Base-by-base conservation (phyloP, 345 rosid species). In the Isatis tinctoria region DNA sequence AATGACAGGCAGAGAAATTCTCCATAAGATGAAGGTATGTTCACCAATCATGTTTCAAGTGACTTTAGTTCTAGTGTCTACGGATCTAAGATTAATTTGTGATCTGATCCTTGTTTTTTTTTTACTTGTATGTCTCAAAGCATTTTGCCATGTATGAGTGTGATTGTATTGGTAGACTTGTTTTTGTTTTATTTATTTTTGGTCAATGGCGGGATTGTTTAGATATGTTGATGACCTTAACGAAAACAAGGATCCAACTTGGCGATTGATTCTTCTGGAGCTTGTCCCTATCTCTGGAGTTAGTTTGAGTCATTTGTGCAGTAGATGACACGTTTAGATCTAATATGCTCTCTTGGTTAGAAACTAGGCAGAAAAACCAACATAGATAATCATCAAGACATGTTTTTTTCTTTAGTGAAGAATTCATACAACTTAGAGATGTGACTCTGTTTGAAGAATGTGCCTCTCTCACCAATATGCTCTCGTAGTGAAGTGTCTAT, bases 11-110 rank as follows among this genome's bases (percentile, higher is more conserved):
- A 79, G 70, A 74, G 93, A 88, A 64, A 88, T 90, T 86, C 84
- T 90, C 59, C 89, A 85, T 4, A 88, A 87, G 83, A 87, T 90
- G 84, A 90, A 88, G 93, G 97, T 90, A 51, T 26, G 28, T 48
- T 60, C 64, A 32, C 41, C 22, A 37, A 22, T 10, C 47, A 18
- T 43, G 43, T 69, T 11, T 57, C 44, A 32, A 36, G 28, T 58
- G 43, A 9, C 32, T 58, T 58, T 69, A 22, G 24, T n/a, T n/a
- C 24, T 30, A 8, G 17, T 8, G 58, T 35, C 58, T 24, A 33
- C n/a, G 18, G 58, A 60, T 60, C 59, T 70, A 10, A 10, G 37
- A 16, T 36, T 51, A 35, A 0, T 35, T 39, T 53, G 52, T 67
- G 63, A 30, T 57, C 41, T 43, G 65, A 40, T 69, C 65, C 32